Percentiles rank a stretch among this genome's conserved stretches.
Evolutionary conservation across 305 asterid species (phyloP).

Genomic region (Striga hermonthica): DNA sequence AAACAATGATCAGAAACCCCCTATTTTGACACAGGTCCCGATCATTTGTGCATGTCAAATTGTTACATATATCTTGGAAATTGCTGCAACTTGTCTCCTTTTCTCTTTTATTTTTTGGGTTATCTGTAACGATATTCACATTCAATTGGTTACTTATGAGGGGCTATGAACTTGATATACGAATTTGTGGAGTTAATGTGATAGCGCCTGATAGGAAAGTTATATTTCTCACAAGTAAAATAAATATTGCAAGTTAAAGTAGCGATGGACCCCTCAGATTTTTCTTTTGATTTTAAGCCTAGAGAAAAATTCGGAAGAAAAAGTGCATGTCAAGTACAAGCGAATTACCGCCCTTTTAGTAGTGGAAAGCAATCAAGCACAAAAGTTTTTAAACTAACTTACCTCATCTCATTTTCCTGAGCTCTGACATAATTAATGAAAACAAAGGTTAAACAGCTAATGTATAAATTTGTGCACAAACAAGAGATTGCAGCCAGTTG

Average conservation of each 20-base stretch:
- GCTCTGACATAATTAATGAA: background rate
- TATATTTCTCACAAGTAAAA: background rate
- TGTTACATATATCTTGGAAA: background rate
- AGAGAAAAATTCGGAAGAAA: too few species aligned
- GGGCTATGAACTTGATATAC: constrained; percentile 8
- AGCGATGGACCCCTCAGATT: background rate
- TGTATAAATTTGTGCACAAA: background rate
- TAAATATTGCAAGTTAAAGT: background rate
- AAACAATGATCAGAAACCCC: constrained; percentile 1
- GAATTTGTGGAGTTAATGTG: background rate
- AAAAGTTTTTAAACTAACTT: too few species aligned
- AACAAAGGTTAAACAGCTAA: background rate
- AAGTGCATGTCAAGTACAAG: too few species aligned
- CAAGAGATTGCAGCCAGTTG: background rate
- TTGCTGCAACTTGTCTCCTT: background rate
- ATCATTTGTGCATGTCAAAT: constrained; percentile 2
- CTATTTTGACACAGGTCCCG: constrained; percentile 1
- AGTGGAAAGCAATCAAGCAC: too few species aligned
- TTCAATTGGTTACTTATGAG: background rate
- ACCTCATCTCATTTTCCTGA: background rate
- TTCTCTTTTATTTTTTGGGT: background rate
- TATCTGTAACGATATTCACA: background rate
- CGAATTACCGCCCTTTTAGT: too few species aligned
- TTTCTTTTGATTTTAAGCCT: too few species aligned
- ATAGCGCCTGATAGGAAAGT: too few species aligned